phyloP scores from a whole-genome alignment of 371 early-diverging fungal genomes.

The Actinomucor elegans region DNA sequence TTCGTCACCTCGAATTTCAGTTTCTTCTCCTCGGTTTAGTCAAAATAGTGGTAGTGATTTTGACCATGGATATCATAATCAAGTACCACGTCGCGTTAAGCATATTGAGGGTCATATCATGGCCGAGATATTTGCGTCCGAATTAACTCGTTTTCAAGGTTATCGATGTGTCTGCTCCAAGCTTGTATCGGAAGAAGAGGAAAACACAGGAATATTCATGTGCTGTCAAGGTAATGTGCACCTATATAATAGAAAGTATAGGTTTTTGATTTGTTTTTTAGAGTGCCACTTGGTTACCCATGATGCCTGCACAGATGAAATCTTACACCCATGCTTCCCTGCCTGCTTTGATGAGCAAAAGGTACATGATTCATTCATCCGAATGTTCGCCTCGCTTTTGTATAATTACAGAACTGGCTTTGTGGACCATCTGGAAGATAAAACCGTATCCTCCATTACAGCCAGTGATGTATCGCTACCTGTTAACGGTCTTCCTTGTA shows the following conservation, averaged over 20 bases:
- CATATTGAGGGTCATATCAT: slow-evolving; percentile 50
- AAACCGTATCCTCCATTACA: slow-evolving; percentile 4
- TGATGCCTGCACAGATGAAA: slow-evolving; percentile 55
- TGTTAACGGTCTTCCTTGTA: too few relatives aligned
- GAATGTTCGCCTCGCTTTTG: slow-evolving; percentile 76
- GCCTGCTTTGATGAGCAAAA: slow-evolving; percentile 71
- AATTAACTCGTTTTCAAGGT: slow-evolving; percentile 33
- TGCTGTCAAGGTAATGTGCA: slow-evolving; percentile 38
- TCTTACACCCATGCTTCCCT: slow-evolving; percentile 59
- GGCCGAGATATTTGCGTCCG: slow-evolving; percentile 39
- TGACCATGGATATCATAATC: slow-evolving; percentile 16
- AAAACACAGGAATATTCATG: slow-evolving; percentile 28
- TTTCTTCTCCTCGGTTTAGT: neutral
- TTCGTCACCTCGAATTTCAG: slow-evolving; percentile 1
- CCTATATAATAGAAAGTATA: neutral
- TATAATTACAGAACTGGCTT: slow-evolving; percentile 69
- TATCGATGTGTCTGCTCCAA: slow-evolving; percentile 49
- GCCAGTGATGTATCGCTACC: slow-evolving; percentile 12
- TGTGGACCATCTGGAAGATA: slow-evolving; percentile 32
- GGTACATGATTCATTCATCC: slow-evolving; percentile 68
- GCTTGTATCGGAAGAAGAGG: slow-evolving; percentile 24
- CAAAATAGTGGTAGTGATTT: slow-evolving; percentile 3
- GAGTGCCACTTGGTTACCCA: slow-evolving; percentile 60
- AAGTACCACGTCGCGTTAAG: slow-evolving; percentile 31
- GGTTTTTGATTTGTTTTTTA: slow-evolving; percentile 14